These are phyloP conservation scores for Aspergillus sclerotiicarbonarius DNA, from an alignment of 495 filamentous ascomycete species.

Conservation along the genomic window DNA sequence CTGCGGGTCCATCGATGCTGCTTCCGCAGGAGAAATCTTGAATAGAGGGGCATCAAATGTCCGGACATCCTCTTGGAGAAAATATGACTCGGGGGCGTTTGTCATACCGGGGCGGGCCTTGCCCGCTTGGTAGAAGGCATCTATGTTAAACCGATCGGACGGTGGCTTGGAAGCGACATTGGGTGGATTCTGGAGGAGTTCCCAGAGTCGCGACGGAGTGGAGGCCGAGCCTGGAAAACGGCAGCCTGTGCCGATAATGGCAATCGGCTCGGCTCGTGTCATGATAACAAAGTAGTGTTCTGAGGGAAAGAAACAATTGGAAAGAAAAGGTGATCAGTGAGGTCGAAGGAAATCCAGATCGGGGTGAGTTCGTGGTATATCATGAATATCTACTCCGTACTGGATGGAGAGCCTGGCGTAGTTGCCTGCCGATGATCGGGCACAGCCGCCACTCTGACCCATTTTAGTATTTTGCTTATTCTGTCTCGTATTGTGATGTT, in stretches of 20 bases:
- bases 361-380: too few species aligned
- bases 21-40: conserved; percentile 53
- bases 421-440: too few species aligned
- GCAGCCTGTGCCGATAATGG: conserved; percentile 34
- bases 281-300: neutral
- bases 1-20: conserved; percentile 45
- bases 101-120: conserved; percentile 17
- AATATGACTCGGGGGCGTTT: conserved; percentile 33
- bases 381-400: too few species aligned
- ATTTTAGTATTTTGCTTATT: too few species aligned
- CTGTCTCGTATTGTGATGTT: too few species aligned
- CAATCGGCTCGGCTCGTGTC: conserved; percentile 27
- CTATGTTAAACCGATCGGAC: conserved; percentile 29
- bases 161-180: conserved; percentile 20
- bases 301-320: neutral
- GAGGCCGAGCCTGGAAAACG: conserved; percentile 24
- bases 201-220: conserved; percentile 27
- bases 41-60: conserved; percentile 55
- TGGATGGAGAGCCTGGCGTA: too few species aligned
- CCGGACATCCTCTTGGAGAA: conserved; percentile 37
- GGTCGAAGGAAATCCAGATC: neutral
- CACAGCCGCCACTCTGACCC: too few species aligned
- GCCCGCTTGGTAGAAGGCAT: conserved; percentile 28
- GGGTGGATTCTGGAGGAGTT: conserved; percentile 27
- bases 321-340: neutral